Conservation (phyloP, 441 rosid genomes). For the Euphorbia celastroides region DNA sequence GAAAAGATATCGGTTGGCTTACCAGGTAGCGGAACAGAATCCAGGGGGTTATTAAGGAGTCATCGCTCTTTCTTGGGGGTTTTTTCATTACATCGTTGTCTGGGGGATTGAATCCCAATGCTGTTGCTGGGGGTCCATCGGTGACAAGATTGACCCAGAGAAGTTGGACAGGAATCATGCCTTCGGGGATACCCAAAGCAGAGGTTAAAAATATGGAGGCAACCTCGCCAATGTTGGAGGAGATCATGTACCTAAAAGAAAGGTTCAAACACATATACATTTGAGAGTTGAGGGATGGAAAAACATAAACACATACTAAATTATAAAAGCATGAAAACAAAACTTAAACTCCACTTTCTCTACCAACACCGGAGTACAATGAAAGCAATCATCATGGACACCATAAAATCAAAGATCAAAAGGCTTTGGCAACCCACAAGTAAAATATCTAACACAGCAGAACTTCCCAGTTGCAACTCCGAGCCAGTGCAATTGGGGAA, state of each 20-base stretch:
- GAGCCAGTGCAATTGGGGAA: too few relatives aligned
- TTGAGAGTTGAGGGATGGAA: background rate
- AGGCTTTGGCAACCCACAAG: background rate
- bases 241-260: conserved; percentile 83
- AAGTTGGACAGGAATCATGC: conserved; percentile 96
- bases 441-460: background rate
- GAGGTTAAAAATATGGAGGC: conserved; percentile 91
- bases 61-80: conserved; percentile 85
- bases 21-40: conserved; percentile 94
- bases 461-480: too few relatives aligned
- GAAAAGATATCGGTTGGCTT: background rate
- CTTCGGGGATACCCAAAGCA: conserved; percentile 96
- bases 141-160: conserved; percentile 98
- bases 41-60: conserved; percentile 80
- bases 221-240: conserved; percentile 96
- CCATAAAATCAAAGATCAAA: background rate
- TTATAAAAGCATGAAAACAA: background rate
- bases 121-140: conserved; percentile 98
- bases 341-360: background rate
- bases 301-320: background rate
- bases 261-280: background rate
- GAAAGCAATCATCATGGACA: background rate
- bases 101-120: conserved; percentile 91
- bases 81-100: conserved; percentile 85
- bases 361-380: background rate